Conservation (phyloP, 257 asterid species). For the Datura wrightii region DNA sequence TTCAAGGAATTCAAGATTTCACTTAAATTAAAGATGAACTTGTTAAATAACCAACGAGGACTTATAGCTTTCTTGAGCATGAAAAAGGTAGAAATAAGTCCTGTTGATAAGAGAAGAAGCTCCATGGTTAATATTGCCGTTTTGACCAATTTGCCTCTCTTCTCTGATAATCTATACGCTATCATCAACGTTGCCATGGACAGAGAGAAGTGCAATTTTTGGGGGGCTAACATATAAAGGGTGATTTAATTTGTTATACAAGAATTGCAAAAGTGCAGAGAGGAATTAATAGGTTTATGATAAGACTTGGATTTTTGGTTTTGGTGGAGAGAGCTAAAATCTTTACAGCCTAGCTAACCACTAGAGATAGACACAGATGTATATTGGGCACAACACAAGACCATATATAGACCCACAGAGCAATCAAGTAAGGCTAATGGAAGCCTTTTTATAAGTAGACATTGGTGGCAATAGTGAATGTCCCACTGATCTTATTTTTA, state of each 20-base stretch:
- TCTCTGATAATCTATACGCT: conserved; percentile 40
- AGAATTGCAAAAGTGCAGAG: neutral
- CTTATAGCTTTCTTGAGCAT: conserved; percentile 46
- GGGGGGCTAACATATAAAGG: neutral
- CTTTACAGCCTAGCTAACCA: conserved; percentile 4
- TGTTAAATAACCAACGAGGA: conserved; percentile 39
- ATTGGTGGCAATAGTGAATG: neutral
- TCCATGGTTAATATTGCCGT: conserved; percentile 46
- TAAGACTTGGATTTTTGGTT: neutral
- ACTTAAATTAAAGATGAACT: conserved; percentile 41
- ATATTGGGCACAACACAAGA: conserved; percentile 12
- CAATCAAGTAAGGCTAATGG: conserved; percentile 26
- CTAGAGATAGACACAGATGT: neutral
- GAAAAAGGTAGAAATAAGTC: conserved; percentile 42
- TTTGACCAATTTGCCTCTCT: conserved; percentile 40
- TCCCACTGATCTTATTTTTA: neutral
- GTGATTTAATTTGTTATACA: neutral
- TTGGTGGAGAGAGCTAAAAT: neutral
- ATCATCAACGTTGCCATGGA: conserved; percentile 49
- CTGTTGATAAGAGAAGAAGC: conserved; percentile 53
- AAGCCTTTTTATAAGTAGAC: conserved; percentile 22
- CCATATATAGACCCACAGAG: conserved; percentile 18
- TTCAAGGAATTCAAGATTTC: conserved; percentile 39
- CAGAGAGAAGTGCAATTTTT: neutral
- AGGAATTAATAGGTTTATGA: neutral